Evolutionary conservation across 306 rosid genomes (phyloP).

Genomic region (Hippophae gyantsensis): DNA sequence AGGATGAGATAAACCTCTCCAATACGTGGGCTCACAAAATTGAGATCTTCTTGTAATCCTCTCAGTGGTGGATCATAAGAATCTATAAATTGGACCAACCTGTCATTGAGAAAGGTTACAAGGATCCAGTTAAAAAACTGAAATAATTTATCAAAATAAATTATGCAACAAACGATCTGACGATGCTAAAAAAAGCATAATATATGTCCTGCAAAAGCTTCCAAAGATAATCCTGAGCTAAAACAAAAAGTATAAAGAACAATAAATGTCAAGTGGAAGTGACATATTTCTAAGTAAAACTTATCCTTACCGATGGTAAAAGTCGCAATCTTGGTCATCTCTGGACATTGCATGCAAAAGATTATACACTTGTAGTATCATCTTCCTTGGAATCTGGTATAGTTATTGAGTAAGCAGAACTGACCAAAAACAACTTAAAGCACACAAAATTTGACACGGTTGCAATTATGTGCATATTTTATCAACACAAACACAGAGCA

Average conservation of each 20-base stretch:
- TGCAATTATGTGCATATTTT: neutral
- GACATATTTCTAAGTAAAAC: constrained; percentile 10
- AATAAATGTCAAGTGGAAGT: no score
- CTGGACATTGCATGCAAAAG: constrained; percentile 82
- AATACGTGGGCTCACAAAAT: constrained; percentile 96
- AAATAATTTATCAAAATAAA: neutral
- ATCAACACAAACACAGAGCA: constrained; percentile 8
- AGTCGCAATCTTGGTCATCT: constrained; percentile 89
- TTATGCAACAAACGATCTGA: neutral
- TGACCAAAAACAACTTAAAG: constrained; percentile 12
- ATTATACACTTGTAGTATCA: constrained; percentile 88
- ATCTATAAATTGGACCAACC: constrained; percentile 90
- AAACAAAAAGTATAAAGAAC: no score
- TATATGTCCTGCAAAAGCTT: neutral
- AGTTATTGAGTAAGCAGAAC: constrained; percentile 7
- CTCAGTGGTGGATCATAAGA: constrained; percentile 88
- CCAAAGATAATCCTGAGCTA: no score
- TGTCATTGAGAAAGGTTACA: constrained; percentile 29
- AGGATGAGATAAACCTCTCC: constrained; percentile 80
- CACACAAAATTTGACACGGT: constrained; percentile 5
- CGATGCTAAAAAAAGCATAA: neutral
- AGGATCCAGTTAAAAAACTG: constrained; percentile 12
- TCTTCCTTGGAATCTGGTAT: constrained; percentile 90
- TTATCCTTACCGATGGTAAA: constrained; percentile 77
- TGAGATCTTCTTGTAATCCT: constrained; percentile 94